phyloP scores from a whole-genome alignment of 1,139 yeast genomes.

The Hemisphaericaspora subhashii region DNA sequence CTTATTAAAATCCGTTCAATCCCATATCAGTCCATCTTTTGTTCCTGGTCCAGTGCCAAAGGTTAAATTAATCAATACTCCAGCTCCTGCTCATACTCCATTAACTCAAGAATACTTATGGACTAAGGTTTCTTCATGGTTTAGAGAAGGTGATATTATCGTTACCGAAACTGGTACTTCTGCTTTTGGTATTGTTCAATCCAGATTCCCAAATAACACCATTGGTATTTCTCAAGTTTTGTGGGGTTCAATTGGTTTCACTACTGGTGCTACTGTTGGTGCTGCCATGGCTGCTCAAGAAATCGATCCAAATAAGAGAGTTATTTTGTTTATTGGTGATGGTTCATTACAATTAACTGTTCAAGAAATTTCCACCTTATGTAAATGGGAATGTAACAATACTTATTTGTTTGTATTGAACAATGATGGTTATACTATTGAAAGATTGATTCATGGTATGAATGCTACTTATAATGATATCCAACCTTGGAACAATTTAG shows the following conservation, averaged over 20 bases:
- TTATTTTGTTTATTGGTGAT: conserved; percentile 82
- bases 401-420: conserved; percentile 82
- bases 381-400: conserved; percentile 73
- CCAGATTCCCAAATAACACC: conserved; percentile 72
- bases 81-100: conserved; percentile 24
- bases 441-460: conserved; percentile 83
- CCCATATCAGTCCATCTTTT: conserved; percentile 35
- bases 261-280: conserved; percentile 83
- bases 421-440: conserved; percentile 88
- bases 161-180: conserved; percentile 90
- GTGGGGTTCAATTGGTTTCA: conserved; percentile 90
- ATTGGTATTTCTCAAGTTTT: conserved; percentile 84
- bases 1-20: conserved; percentile 39
- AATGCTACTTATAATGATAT: conserved; percentile 75
- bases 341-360: conserved; percentile 88
- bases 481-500: conserved; percentile 79
- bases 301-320: conserved; percentile 66
- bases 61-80: conserved; percentile 34
- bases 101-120: conserved; percentile 81
- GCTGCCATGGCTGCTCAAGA: conserved; percentile 85
- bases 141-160: conserved; percentile 76
- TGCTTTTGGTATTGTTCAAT: conserved; percentile 80
- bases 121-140: conserved; percentile 73
- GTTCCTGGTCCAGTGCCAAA: conserved; percentile 49
- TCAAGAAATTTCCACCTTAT: conserved; percentile 82